A percentile compares a stretch with the other conserved stretches of the same genome.
Conservation (phyloP, 169 alveolate genomes). For the Eimeria praecox region DNA sequence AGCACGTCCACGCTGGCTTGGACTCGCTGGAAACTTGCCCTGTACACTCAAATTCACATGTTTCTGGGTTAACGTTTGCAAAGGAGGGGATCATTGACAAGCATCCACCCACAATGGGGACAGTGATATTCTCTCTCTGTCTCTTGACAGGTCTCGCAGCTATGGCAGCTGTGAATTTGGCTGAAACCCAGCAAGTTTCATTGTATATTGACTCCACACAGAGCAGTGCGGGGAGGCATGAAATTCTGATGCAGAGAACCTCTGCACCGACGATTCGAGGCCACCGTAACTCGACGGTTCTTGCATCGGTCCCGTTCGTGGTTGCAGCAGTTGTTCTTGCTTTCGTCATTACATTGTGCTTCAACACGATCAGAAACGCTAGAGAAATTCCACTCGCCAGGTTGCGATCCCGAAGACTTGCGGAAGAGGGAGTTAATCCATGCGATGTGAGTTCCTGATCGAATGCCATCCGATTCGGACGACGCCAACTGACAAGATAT, state of each 20-base stretch:
- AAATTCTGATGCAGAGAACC: neutral
- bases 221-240: neutral
- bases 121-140: neutral
- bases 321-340: neutral
- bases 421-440: neutral
- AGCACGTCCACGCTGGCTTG: neutral
- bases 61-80: neutral
- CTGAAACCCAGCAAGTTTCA: neutral
- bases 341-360: neutral
- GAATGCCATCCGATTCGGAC: neutral
- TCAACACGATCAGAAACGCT: neutral
- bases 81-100: neutral
- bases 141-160: constrained; percentile 2
- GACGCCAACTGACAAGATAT: neutral
- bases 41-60: neutral
- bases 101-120: neutral
- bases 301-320: neutral
- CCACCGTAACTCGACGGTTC: neutral
- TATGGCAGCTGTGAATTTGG: neutral
- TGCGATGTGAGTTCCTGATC: neutral
- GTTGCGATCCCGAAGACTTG: neutral
- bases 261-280: neutral
- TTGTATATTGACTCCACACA: neutral
- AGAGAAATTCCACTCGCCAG: neutral
- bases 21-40: neutral